Evolutionary conservation across 345 rosid species (phyloP).

Genomic region (Mangifera indica): DNA sequence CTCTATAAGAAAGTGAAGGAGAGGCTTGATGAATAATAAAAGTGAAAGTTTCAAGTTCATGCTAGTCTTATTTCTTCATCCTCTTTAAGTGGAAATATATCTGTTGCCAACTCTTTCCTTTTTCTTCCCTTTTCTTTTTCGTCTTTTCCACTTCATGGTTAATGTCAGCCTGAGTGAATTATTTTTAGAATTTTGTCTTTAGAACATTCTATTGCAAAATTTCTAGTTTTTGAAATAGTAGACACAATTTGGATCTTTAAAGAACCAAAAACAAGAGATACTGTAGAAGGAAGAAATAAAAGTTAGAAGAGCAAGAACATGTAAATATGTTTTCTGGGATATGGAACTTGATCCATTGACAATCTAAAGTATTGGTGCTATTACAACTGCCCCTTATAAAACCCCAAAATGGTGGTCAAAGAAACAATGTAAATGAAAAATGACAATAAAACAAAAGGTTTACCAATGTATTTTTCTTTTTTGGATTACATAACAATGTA

Average conservation of each 20-base stretch:
- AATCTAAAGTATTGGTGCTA: slow-evolving; percentile 17
- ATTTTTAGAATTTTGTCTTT: no score
- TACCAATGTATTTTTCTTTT: neutral
- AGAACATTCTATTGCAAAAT: no score
- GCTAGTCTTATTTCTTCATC: slow-evolving; percentile 13
- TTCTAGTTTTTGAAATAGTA: slow-evolving; percentile 15
- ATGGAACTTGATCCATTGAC: slow-evolving; percentile 28
- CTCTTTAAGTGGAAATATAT: slow-evolving; percentile 18
- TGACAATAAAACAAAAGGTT: no score
- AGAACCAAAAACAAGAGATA: neutral
- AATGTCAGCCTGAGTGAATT: no score
- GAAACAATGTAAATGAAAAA: slow-evolving; percentile 20
- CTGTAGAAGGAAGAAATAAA: slow-evolving; percentile 14
- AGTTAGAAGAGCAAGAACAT: slow-evolving; percentile 34
- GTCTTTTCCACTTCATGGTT: slow-evolving; percentile 5
- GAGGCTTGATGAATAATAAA: slow-evolving; percentile 33
- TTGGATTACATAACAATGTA: no score
- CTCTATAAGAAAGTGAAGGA: slow-evolving; percentile 58
- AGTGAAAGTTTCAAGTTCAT: slow-evolving; percentile 26
- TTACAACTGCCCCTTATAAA: slow-evolving; percentile 15
- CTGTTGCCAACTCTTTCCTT: slow-evolving; percentile 24
- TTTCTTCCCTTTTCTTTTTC: slow-evolving; percentile 6
- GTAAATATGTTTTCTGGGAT: slow-evolving; percentile 30
- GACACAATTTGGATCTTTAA: slow-evolving; percentile 1
- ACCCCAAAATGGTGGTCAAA: neutral